These are phyloP conservation scores for Triticum monococcum DNA, from an alignment of 176 grass and related monocot genomes.

Conservation along the genomic window DNA sequence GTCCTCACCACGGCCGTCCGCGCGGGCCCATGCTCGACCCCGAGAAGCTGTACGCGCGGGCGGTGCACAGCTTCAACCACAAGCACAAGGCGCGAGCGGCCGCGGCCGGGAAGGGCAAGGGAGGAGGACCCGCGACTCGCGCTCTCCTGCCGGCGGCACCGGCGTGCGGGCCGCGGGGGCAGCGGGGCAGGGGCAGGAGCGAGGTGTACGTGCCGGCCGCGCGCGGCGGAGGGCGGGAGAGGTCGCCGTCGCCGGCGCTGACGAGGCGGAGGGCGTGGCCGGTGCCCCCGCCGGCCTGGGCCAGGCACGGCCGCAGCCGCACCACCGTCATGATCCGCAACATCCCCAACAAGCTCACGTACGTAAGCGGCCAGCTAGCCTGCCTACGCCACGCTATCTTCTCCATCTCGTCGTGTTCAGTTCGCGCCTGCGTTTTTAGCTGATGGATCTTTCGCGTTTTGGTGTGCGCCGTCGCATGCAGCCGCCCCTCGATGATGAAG, in stretches of 20 bases:
- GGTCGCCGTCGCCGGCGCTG: conserved; percentile 12
- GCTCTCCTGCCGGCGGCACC: background rate
- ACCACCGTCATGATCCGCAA: conserved; percentile 79
- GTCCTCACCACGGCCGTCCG: background rate
- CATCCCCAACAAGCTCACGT: conserved; percentile 56
- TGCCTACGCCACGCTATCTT: background rate
- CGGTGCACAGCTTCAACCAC: background rate
- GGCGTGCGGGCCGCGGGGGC: background rate
- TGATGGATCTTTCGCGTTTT: background rate
- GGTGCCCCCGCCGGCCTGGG: background rate
- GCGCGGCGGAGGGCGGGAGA: background rate
- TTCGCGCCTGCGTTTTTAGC: background rate
- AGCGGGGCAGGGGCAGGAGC: background rate
- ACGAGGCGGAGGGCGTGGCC: background rate
- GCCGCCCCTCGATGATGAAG: conserved; percentile 31
- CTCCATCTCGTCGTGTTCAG: background rate
- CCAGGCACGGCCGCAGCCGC: background rate
- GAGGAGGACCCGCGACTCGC: background rate
- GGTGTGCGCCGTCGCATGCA: background rate
- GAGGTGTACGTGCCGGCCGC: background rate
- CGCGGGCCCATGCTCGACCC: conserved; percentile 19
- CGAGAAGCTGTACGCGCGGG: background rate
- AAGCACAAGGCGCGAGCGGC: background rate
- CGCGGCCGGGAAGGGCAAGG: background rate
- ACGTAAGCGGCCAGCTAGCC: background rate